These are phyloP conservation scores for Fonsecaea pugnacius DNA, from an alignment of 2,329 filamentous ascomycete species.

Conservation along the genomic window DNA sequence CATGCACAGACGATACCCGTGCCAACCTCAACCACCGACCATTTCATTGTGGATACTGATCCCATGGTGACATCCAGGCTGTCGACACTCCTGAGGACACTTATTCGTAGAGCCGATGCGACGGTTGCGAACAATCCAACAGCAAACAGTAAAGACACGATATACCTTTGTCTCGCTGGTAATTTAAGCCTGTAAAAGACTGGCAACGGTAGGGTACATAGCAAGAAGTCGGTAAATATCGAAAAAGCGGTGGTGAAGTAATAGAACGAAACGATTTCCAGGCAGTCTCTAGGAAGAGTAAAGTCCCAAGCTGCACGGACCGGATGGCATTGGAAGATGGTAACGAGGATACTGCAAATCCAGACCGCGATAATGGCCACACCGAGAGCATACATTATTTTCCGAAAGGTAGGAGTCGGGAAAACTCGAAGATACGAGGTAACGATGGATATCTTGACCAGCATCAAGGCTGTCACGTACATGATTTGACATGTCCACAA, in stretches of 20 bases:
- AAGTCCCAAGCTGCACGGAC: conserved; percentile 49
- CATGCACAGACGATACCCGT: conserved; percentile 50
- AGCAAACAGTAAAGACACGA: conserved; percentile 56
- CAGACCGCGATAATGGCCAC: conserved; percentile 32
- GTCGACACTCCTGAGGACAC: conserved; percentile 48
- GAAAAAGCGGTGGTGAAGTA: conserved; percentile 63
- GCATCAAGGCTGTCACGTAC: conserved; percentile 48
- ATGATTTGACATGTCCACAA: conserved; percentile 57
- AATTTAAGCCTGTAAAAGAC: conserved; percentile 55
- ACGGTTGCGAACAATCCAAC: conserved; percentile 57
- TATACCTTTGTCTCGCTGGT: conserved; percentile 53
- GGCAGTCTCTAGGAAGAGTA: conserved; percentile 46
- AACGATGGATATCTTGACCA: conserved; percentile 44
- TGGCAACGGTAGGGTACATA: conserved; percentile 58
- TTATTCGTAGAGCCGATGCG: conserved; percentile 55
- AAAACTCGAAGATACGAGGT: conserved; percentile 44
- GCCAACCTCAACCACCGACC: conserved; percentile 52
- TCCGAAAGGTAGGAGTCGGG: conserved; percentile 30
- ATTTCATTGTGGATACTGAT: conserved; percentile 52
- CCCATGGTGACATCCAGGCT: conserved; percentile 45
- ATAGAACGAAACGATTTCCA: conserved; percentile 57
- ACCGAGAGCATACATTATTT: conserved; percentile 32
- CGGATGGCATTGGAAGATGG: conserved; percentile 53
- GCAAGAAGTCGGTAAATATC: conserved; percentile 63
- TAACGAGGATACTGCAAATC: conserved; percentile 48